Evolutionary conservation across 2,329 filamentous ascomycete species (phyloP).

Genomic region (Penicillium hesseltinei): DNA sequence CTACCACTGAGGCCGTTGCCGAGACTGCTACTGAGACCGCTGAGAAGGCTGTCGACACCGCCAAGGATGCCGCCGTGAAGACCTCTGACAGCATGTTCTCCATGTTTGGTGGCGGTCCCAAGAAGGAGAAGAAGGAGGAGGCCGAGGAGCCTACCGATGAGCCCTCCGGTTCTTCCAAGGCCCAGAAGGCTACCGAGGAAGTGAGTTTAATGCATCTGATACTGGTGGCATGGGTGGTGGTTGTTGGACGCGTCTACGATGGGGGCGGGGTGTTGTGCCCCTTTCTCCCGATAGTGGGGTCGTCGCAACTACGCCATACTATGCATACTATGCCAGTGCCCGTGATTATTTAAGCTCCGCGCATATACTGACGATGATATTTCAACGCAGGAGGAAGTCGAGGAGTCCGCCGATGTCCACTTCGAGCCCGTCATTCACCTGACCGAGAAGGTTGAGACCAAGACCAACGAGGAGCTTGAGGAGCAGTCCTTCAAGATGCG

Average conservation of each 20-base stretch:
- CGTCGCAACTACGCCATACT: slow-evolving; percentile 1
- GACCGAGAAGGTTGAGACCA: slow-evolving; percentile 93
- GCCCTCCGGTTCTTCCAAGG: slow-evolving; percentile 84
- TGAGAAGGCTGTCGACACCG: slow-evolving; percentile 39
- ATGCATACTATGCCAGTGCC: neutral
- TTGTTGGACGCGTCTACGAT: slow-evolving; percentile 1
- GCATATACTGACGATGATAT: slow-evolving; percentile 4
- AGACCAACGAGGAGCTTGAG: slow-evolving; percentile 98
- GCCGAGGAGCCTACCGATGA: slow-evolving; percentile 75
- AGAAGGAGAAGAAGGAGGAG: slow-evolving; percentile 92
- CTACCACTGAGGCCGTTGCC: slow-evolving; percentile 33
- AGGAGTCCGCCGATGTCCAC: slow-evolving; percentile 89
- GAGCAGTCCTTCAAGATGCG: slow-evolving; percentile 99
- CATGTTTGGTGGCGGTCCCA: slow-evolving; percentile 97
- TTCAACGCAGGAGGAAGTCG: slow-evolving; percentile 62
- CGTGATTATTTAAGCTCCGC: neutral
- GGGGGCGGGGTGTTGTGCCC: slow-evolving; percentile 9
- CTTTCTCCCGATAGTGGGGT: slow-evolving; percentile 18
- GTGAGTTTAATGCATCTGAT: slow-evolving; percentile 47
- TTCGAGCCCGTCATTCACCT: slow-evolving; percentile 96
- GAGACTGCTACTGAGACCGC: slow-evolving; percentile 38
- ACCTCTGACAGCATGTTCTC: slow-evolving; percentile 71
- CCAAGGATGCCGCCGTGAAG: slow-evolving; percentile 41
- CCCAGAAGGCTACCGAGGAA: slow-evolving; percentile 61
- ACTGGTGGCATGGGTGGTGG: slow-evolving; percentile 5